Evolutionary conservation across 2,329 filamentous ascomycete genomes (phyloP).

Genomic region (Teratosphaeria nubilosa): DNA sequence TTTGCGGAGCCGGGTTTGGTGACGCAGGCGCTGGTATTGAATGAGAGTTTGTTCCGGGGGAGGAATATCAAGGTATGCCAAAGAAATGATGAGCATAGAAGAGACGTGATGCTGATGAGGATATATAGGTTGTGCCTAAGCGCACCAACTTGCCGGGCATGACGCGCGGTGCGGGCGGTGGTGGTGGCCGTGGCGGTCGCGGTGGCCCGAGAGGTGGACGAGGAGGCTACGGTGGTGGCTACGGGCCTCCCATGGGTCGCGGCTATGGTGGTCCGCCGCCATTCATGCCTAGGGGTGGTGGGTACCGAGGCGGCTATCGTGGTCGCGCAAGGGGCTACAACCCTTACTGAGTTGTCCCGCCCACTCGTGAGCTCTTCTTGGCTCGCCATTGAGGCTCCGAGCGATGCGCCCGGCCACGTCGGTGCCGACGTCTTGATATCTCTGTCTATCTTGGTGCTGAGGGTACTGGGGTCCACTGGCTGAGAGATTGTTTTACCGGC

Average conservation of each 20-base stretch:
- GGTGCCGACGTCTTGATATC: not conserved
- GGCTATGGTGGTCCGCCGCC: constrained; percentile 22
- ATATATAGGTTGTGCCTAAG: constrained; percentile 66
- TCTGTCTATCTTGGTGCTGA: not conserved
- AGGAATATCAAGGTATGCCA: constrained; percentile 81
- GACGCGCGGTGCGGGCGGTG: constrained; percentile 68
- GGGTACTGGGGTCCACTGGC: too few species aligned
- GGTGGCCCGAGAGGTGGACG: constrained; percentile 31
- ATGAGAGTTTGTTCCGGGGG: constrained; percentile 92
- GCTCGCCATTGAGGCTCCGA: not conserved
- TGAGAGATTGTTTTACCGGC: not conserved
- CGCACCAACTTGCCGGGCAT: constrained; percentile 94
- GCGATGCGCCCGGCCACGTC: not conserved
- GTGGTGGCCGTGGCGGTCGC: constrained; percentile 38
- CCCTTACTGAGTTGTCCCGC: constrained; percentile 22
- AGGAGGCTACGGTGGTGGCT: constrained; percentile 39
- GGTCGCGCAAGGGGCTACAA: constrained; percentile 27
- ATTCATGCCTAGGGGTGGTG: constrained; percentile 13
- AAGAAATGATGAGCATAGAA: not conserved
- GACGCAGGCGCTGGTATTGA: constrained; percentile 84
- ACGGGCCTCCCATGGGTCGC: constrained; percentile 35
- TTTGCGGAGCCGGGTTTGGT: constrained; percentile 91
- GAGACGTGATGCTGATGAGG: constrained; percentile 2
- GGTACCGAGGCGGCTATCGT: constrained; percentile 32
- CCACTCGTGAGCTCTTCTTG: not conserved